phyloP scores from a whole-genome alignment of 805 yeast species.

The Hanseniaspora hatyaiensis region DNA sequence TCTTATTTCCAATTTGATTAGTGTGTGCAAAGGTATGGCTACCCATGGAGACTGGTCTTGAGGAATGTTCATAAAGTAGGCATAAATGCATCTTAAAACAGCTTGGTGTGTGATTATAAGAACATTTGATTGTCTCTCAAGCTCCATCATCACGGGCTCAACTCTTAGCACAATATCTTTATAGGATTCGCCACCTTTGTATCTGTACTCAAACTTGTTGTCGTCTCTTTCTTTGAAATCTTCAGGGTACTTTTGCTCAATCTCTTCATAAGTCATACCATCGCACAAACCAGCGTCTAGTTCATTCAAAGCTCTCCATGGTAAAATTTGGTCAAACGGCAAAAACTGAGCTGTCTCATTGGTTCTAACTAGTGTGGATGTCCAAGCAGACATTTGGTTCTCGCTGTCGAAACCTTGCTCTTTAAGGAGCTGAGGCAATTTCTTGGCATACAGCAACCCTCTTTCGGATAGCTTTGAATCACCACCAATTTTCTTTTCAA shows the following conservation, averaged over 20 bases:
- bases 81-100: constrained; percentile 88
- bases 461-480: constrained; percentile 77
- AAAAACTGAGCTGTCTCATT: constrained; percentile 80
- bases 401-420: constrained; percentile 41
- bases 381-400: constrained; percentile 74
- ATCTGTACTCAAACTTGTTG: constrained; percentile 88
- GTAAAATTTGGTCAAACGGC: constrained; percentile 60
- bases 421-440: constrained; percentile 63
- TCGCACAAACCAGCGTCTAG: constrained; percentile 96
- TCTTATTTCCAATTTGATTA: constrained; percentile 88
- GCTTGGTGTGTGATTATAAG: constrained; percentile 96
- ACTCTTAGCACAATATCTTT: constrained; percentile 87
- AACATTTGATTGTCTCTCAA: constrained; percentile 92
- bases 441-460: constrained; percentile 72
- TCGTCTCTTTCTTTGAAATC: constrained; percentile 94
- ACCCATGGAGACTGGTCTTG: constrained; percentile 98
- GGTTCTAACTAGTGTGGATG: constrained; percentile 81
- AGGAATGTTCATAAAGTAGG: constrained; percentile 96
- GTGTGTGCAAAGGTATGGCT: constrained; percentile 93
- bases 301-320: constrained; percentile 96
- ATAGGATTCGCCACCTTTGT: constrained; percentile 94
- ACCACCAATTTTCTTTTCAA: constrained; percentile 93
- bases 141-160: constrained; percentile 96
- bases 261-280: constrained; percentile 91
- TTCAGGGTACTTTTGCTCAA: constrained; percentile 73